phyloP scores from a whole-genome alignment of 106 monocot species.

The Iris macrosiphon region DNA sequence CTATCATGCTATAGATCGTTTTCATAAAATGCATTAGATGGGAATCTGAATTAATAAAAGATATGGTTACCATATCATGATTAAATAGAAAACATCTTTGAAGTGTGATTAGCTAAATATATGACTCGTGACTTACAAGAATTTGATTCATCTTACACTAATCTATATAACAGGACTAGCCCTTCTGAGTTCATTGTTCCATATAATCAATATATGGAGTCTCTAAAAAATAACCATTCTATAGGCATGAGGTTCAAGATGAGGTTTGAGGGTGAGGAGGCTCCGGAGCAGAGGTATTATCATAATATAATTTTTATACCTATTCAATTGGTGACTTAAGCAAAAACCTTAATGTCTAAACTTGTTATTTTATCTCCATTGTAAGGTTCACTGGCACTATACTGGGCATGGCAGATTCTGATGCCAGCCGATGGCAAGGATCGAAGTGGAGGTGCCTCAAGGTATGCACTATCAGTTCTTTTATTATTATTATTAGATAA shows the following conservation, averaged over 20 bases:
- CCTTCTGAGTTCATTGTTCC: slow-evolving; percentile 95
- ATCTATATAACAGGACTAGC: slow-evolving; percentile 72
- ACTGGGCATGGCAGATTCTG: slow-evolving; percentile 60
- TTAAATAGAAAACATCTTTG: too few relatives aligned
- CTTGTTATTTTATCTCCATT: background rate
- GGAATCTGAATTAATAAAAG: too few relatives aligned
- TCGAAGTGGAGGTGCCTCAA: slow-evolving; percentile 93
- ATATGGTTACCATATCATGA: too few relatives aligned
- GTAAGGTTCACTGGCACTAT: slow-evolving; percentile 90
- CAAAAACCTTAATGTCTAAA: background rate
- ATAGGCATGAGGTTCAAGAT: slow-evolving; percentile 89
- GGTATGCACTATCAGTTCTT: slow-evolving; percentile 43
- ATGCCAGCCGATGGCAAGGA: slow-evolving; percentile 57
- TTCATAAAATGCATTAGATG: too few relatives aligned
- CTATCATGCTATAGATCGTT: too few relatives aligned
- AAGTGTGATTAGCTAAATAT: too few relatives aligned
- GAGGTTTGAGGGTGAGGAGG: slow-evolving; percentile 98
- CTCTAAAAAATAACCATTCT: slow-evolving; percentile 65
- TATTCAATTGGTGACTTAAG: background rate
- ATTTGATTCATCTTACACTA: too few relatives aligned
- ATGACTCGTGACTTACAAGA: too few relatives aligned
- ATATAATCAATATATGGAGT: slow-evolving; percentile 82
- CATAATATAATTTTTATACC: background rate
- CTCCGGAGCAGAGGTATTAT: slow-evolving; percentile 87
- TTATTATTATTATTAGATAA: background rate